phyloP scores from a whole-genome alignment of 208 protist genomes.

The Tetramitus jugosus region DNA sequence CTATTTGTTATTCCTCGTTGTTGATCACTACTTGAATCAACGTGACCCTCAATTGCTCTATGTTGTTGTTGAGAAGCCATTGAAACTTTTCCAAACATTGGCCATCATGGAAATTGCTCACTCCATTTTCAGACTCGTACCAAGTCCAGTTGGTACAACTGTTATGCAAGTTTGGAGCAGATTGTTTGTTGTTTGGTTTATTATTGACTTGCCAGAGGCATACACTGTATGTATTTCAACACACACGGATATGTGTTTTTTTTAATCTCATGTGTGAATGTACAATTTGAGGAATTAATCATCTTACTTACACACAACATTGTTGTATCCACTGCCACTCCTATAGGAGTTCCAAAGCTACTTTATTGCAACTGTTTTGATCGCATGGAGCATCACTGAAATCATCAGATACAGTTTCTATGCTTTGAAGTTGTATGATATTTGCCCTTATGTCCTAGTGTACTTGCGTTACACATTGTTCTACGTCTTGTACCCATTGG shows the following conservation, averaged over 20 bases:
- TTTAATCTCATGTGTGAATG: no score
- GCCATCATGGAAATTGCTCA: slow-evolving; percentile 69
- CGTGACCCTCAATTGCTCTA: slow-evolving; percentile 1
- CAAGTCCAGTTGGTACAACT: slow-evolving; percentile 60
- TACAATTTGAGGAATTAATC: no score
- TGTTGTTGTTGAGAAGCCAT: slow-evolving; percentile 43
- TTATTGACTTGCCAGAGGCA: background rate
- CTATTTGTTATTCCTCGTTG: slow-evolving; percentile 12
- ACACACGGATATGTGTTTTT: no score
- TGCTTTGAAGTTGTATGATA: slow-evolving; percentile 47
- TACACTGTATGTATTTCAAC: background rate
- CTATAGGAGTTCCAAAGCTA: slow-evolving; percentile 43
- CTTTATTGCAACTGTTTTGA: slow-evolving; percentile 58
- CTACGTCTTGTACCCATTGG: slow-evolving; percentile 72
- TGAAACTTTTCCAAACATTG: slow-evolving; percentile 66
- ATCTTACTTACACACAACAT: no score
- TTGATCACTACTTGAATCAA: slow-evolving; percentile 1
- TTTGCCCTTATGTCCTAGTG: slow-evolving; percentile 41
- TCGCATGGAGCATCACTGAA: slow-evolving; percentile 69
- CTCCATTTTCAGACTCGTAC: slow-evolving; percentile 58
- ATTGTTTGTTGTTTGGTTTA: slow-evolving; percentile 56
- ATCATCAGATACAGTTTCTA: slow-evolving; percentile 78
- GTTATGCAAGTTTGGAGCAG: slow-evolving; percentile 70
- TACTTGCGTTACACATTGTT: slow-evolving; percentile 78
- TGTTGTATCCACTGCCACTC: no score